Conservation (phyloP, 371 early-diverging fungal genomes). For the Nosema muscidifuracis region DNA sequence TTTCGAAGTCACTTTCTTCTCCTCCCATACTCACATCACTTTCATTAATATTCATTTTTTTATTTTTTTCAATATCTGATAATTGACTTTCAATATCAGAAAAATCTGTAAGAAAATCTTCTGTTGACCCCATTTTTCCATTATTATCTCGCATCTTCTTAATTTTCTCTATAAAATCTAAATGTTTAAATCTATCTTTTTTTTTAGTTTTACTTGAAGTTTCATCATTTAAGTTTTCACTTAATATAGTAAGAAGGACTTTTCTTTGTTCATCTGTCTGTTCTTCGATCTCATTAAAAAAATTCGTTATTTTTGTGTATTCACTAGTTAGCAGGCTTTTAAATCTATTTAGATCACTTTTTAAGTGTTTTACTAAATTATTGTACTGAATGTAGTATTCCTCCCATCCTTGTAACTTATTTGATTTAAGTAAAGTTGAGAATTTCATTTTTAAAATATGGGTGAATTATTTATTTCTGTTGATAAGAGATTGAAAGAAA, state of each 20-base stretch:
- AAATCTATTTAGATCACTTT: conserved; percentile 30
- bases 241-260: conserved; percentile 19
- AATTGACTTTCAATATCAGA: no score
- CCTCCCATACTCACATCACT: neutral
- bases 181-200: neutral
- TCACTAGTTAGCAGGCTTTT: conserved; percentile 30
- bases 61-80: no score
- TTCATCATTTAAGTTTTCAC: conserved; percentile 12
- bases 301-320: conserved; percentile 52
- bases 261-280: conserved; percentile 54
- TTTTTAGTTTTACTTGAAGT: neutral
- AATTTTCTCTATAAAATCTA: neutral
- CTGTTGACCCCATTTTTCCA: neutral
- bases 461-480: conserved; percentile 27
- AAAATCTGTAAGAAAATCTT: no score
- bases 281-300: conserved; percentile 49
- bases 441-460: conserved; percentile 44
- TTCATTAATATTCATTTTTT: no score
- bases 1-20: conserved; percentile 3
- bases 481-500: conserved; percentile 13
- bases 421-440: conserved; percentile 55
- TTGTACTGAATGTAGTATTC: conserved; percentile 58
- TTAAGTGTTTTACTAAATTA: conserved; percentile 26
- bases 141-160: neutral
- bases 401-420: conserved; percentile 60